Conservation (phyloP, 768 basidiomycete genomes). For the Boletales sp. region DNA sequence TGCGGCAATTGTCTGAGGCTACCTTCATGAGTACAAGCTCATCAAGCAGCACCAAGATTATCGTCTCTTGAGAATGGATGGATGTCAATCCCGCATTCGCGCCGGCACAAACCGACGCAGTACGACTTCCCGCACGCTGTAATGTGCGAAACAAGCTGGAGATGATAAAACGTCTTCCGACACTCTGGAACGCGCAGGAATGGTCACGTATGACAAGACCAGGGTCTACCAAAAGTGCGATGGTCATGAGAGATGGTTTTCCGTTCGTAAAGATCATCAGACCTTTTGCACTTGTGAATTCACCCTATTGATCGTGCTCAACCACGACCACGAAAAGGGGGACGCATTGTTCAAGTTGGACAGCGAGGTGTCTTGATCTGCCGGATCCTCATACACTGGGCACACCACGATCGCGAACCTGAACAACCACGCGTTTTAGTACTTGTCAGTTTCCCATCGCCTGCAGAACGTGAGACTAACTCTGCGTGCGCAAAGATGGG, state of each 20-base stretch:
- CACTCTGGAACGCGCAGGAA: conserved; percentile 68
- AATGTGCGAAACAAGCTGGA: conserved; percentile 73
- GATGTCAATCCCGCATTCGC: conserved; percentile 75
- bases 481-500: conserved; percentile 96
- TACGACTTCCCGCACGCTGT: conserved; percentile 80
- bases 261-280: conserved; percentile 31
- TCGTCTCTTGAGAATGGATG: background rate
- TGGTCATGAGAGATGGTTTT: conserved; percentile 1
- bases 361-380: conserved; percentile 63
- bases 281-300: conserved; percentile 98
- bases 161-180: conserved; percentile 51
- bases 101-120: conserved; percentile 87
- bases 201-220: conserved; percentile 87
- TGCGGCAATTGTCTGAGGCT: background rate
- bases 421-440: background rate
- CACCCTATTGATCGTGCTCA: conserved; percentile 94
- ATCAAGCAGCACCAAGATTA: background rate
- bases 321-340: conserved; percentile 91
- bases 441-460: background rate
- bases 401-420: conserved; percentile 92
- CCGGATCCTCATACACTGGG: conserved; percentile 83
- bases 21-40: background rate
- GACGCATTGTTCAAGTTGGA: conserved; percentile 61
- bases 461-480: conserved; percentile 46
- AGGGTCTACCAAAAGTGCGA: conserved; percentile 59